Conservation (phyloP, 345 rosid genomes). For the Lagerstroemia speciosa region DNA sequence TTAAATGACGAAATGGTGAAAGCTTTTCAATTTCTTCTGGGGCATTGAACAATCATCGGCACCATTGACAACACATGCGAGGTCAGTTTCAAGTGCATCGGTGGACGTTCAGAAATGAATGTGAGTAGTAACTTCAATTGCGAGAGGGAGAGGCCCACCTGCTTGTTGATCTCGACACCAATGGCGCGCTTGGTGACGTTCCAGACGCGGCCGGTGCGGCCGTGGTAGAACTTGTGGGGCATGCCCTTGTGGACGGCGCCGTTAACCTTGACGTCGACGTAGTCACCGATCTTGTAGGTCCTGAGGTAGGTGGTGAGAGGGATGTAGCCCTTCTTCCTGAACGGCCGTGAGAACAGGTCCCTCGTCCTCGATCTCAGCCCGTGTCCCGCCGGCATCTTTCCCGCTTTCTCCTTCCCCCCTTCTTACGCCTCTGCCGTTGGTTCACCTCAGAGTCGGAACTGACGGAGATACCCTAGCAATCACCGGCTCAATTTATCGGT, state of each 20-base stretch:
- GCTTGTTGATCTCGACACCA: constrained; percentile 78
- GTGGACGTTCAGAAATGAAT: background rate
- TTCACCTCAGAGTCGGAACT: background rate
- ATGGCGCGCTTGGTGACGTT: constrained; percentile 78
- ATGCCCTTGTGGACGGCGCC: constrained; percentile 87
- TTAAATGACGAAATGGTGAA: background rate
- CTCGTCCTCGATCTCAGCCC: constrained; percentile 54
- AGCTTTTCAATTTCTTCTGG: background rate
- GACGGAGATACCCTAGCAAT: background rate
- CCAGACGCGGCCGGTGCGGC: constrained; percentile 84
- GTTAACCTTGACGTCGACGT: constrained; percentile 69
- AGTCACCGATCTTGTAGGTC: constrained; percentile 65
- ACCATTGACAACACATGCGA: background rate
- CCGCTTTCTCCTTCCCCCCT: constrained; percentile 1
- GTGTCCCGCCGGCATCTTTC: constrained; percentile 23
- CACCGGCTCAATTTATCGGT: background rate
- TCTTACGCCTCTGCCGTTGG: background rate
- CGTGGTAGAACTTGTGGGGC: constrained; percentile 78
- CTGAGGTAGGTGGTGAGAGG: constrained; percentile 60
- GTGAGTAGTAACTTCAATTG: background rate
- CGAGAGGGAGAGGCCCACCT: constrained; percentile 20
- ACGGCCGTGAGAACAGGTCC: constrained; percentile 56
- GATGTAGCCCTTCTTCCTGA: constrained; percentile 81
- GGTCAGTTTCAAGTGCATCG: background rate
- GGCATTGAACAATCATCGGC: background rate